phyloP scores from a whole-genome alignment of 78 protist species.

The Protostelium mycophagum region DNA sequence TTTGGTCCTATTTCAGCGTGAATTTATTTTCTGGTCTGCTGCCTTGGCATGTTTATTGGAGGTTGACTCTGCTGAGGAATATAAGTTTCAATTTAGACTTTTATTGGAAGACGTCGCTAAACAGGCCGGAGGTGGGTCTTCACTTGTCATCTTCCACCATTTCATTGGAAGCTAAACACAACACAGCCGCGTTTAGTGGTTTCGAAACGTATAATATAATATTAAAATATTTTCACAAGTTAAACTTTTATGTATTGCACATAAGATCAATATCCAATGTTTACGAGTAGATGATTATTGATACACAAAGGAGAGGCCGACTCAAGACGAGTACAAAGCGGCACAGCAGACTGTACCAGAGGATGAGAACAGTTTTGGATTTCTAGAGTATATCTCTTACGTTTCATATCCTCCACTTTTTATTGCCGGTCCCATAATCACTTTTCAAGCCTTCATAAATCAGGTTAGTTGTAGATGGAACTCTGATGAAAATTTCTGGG shows the following conservation, averaged over 20 bases:
- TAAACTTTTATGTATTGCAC: not conserved
- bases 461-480: slow-evolving; percentile 12
- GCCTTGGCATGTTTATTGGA: slow-evolving; percentile 57
- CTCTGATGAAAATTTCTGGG: not conserved
- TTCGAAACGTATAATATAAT: too few species aligned
- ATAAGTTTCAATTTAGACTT: slow-evolving; percentile 58
- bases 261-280: too few species aligned
- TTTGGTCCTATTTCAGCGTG: not conserved
- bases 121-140: slow-evolving; percentile 20
- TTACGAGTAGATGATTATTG: slow-evolving; percentile 25
- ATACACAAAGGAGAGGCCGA: slow-evolving; percentile 22
- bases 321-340: slow-evolving; percentile 25
- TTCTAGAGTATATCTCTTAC: slow-evolving; percentile 43
- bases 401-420: slow-evolving; percentile 55
- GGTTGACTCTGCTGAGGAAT: slow-evolving; percentile 43
- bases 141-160: too few species aligned
- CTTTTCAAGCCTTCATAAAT: slow-evolving; percentile 55
- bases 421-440: slow-evolving; percentile 64
- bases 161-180: too few species aligned
- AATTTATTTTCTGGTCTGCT: slow-evolving; percentile 12
- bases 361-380: slow-evolving; percentile 3
- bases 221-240: too few species aligned
- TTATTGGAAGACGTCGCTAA: slow-evolving; percentile 34
- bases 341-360: not conserved
- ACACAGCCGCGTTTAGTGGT: too few species aligned